Conservation (phyloP, 2,329 filamentous ascomycete species). For the Beauveria medogensis region DNA sequence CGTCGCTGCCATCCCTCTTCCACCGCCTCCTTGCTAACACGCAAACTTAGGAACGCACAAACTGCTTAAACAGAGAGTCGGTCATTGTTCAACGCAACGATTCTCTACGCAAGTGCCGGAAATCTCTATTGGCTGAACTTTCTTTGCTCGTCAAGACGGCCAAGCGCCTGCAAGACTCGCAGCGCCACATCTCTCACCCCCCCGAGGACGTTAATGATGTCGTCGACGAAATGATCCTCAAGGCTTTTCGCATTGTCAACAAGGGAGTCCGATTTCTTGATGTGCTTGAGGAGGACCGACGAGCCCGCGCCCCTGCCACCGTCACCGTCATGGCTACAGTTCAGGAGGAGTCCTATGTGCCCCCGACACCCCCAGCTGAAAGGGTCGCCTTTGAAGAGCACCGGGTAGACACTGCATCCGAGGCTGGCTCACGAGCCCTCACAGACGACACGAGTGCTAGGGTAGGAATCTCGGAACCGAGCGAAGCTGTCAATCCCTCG, state of each 20-base stretch:
- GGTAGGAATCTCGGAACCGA: constrained; percentile 25
- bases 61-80: constrained; percentile 80
- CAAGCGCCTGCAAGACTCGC: constrained; percentile 72
- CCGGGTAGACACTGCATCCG: constrained; percentile 22
- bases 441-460: constrained; percentile 26
- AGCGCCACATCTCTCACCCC: constrained; percentile 40
- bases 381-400: constrained; percentile 39
- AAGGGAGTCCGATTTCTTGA: constrained; percentile 86
- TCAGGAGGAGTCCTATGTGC: constrained; percentile 48
- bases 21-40: not conserved
- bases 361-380: constrained; percentile 57
- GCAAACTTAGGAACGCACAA: constrained; percentile 63
- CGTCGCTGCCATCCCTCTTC: not conserved
- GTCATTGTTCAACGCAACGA: constrained; percentile 67
- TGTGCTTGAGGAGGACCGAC: constrained; percentile 61
- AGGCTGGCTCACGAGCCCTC: constrained; percentile 33
- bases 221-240: constrained; percentile 86
- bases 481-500: constrained; percentile 28
- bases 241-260: constrained; percentile 90
- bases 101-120: constrained; percentile 69
- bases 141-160: constrained; percentile 83
- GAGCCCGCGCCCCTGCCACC: constrained; percentile 40
- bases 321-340: constrained; percentile 55
- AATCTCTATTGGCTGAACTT: constrained; percentile 80
- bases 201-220: constrained; percentile 61